phyloP scores from a whole-genome alignment of 83 land plant genomes.

The Picea abies region DNA sequence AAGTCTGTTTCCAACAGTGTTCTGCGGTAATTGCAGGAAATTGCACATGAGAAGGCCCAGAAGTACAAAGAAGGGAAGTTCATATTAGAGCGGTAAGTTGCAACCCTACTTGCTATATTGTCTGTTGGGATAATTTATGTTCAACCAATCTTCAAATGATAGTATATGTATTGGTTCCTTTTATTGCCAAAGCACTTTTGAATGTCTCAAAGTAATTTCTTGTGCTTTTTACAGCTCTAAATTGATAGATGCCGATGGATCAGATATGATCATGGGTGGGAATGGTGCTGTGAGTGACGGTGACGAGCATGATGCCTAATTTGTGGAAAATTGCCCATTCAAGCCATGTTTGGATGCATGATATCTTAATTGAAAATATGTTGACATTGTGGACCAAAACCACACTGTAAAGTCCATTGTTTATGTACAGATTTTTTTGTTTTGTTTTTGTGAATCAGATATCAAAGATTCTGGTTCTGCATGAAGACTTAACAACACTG shows the following conservation, averaged over 20 bases:
- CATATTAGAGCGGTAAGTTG: constrained; percentile 27
- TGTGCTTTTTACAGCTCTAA: neutral
- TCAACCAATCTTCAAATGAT: too few species aligned
- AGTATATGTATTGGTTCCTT: neutral
- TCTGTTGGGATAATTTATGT: neutral
- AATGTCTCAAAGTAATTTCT: neutral
- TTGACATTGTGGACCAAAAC: neutral
- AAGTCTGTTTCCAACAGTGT: neutral
- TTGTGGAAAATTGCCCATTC: neutral
- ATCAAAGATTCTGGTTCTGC: constrained; percentile 18
- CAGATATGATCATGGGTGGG: constrained; percentile 14
- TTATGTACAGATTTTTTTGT: constrained; percentile 17
- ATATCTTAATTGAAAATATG: neutral
- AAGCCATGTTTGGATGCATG: constrained; percentile 2
- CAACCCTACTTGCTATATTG: neutral
- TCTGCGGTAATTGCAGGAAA: constrained; percentile 12
- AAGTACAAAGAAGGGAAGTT: constrained; percentile 47
- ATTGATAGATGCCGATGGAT: constrained; percentile 9
- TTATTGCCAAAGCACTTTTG: neutral
- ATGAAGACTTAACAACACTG: too few species aligned
- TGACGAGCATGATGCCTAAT: neutral
- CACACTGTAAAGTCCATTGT: constrained; percentile 11
- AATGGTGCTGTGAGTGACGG: constrained; percentile 2
- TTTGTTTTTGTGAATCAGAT: constrained; percentile 11
- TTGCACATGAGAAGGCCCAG: constrained; percentile 31